Conservation (phyloP, 192 early-diverging fungal genomes). For the Chytriomyces hyalinus region DNA sequence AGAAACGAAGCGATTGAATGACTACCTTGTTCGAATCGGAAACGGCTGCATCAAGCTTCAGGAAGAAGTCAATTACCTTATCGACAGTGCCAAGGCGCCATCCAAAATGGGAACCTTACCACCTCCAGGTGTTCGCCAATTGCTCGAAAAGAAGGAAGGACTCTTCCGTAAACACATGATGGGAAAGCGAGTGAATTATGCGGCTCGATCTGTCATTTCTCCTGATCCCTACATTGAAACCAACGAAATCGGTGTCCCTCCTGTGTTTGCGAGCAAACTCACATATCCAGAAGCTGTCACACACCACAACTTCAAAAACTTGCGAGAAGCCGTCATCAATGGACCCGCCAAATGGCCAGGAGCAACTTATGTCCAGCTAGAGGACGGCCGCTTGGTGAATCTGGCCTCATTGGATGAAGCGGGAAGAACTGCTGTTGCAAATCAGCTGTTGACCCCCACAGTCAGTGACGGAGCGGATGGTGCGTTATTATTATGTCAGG, state of each 20-base stretch:
- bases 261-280: conserved; percentile 90
- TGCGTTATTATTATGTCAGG: conserved; percentile 31
- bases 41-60: conserved; percentile 83
- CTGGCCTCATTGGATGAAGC: conserved; percentile 81
- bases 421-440: conserved; percentile 93
- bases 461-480: conserved; percentile 36
- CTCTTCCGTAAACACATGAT: conserved; percentile 99
- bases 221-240: conserved; percentile 98
- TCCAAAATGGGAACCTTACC: conserved; percentile 66
- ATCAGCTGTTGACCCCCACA: conserved; percentile 72
- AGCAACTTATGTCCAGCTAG: conserved; percentile 91
- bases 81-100: conserved; percentile 92
- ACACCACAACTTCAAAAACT: conserved; percentile 88
- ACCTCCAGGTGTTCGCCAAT: conserved; percentile 91
- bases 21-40: conserved; percentile 51
- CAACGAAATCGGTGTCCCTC: conserved; percentile 96
- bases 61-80: conserved; percentile 87
- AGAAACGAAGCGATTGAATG: conserved; percentile 16
- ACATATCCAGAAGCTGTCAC: conserved; percentile 99
- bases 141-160: conserved; percentile 99
- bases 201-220: conserved; percentile 95
- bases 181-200: conserved; percentile 99
- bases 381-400: conserved; percentile 88
- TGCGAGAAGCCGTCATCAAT: conserved; percentile 92
- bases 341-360: conserved; percentile 97